Evolutionary conservation across 345 rosid genomes (phyloP), one percentile per base, ranked within the genome.

Genomic region (Arabidopsis suecica): DNA sequence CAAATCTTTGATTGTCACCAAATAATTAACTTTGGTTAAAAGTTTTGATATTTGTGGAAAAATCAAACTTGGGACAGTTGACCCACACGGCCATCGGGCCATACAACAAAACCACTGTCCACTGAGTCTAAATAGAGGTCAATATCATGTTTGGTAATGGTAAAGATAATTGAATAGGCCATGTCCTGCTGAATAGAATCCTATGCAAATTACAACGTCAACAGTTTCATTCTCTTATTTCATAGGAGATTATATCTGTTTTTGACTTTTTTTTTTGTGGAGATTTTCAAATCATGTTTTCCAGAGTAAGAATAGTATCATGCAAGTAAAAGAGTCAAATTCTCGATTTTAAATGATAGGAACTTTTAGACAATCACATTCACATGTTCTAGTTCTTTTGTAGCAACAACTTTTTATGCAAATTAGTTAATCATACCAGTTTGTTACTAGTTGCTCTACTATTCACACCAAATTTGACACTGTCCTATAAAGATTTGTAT

Each of bases 141-240:
- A 38, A 61, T 50, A 22, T 75, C 74, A 68, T 51, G 63, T 75
- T 75, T 75, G 69, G 69, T 60, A 68, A 67, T 51, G 51, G 62
- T 22, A 38, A 38, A 44, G 48, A 49, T 50, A 68, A 75, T 68
- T 68, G 62, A 75, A 58, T 67, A 30, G 60, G 33, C 54, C 51
- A 2, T 33, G 42, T 75, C 42, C n/a, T 66, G 72, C 18, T 45
- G 49, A 65, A 47, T 13, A 30, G 79, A 75, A 75, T 60, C 79
- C 68, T 68, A 75, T 66, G 73, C 61, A 12, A 12, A 13, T 38
- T 22, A 56, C 37, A 42, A 53, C 65, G 9, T 73, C 58, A 56
- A 56, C 48, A 56, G 28, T 16, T 57, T 65, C 59, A 33, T 8
- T 36, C 65, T 55, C 8, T 60, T 25, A 37, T 49, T 62, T 51